These are phyloP conservation scores for Gentiana dahurica DNA, from an alignment of 257 asterid genomes.

Conservation along the genomic window DNA sequence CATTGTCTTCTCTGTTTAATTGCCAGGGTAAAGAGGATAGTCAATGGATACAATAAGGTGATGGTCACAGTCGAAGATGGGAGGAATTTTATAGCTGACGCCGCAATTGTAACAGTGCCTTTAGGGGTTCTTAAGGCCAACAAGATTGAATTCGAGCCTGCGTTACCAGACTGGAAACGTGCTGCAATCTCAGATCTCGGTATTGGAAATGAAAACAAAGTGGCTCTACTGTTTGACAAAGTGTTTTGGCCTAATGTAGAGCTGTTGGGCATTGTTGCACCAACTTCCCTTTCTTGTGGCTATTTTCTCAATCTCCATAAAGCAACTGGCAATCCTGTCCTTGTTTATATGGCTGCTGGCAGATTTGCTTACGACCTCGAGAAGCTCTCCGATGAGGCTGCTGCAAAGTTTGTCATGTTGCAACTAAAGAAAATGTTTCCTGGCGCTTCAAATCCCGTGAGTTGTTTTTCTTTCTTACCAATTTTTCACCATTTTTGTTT, in stretches of 20 bases:
- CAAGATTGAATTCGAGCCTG: constrained; percentile 70
- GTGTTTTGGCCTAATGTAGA: constrained; percentile 98
- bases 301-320: constrained; percentile 94
- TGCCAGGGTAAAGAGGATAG: constrained; percentile 60
- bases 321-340: constrained; percentile 88
- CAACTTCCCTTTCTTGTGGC: constrained; percentile 77
- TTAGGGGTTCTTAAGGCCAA: constrained; percentile 82
- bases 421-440: constrained; percentile 90
- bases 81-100: constrained; percentile 68
- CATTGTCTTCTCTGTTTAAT: background rate
- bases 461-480: constrained; percentile 13
- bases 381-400: constrained; percentile 76
- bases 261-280: constrained; percentile 71
- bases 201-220: constrained; percentile 86
- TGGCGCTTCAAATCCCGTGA: constrained; percentile 73
- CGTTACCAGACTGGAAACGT: constrained; percentile 85
- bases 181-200: constrained; percentile 93
- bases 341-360: constrained; percentile 99
- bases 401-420: constrained; percentile 60
- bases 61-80: constrained; percentile 67
- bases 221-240: constrained; percentile 62
- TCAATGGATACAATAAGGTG: constrained; percentile 61
- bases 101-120: constrained; percentile 85
- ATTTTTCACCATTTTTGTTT: no score
- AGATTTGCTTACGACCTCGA: constrained; percentile 80